These are phyloP conservation scores for Rhodotorula sp. DNA, from an alignment of 1,284 basidiomycete genomes.

Conservation along the genomic window DNA sequence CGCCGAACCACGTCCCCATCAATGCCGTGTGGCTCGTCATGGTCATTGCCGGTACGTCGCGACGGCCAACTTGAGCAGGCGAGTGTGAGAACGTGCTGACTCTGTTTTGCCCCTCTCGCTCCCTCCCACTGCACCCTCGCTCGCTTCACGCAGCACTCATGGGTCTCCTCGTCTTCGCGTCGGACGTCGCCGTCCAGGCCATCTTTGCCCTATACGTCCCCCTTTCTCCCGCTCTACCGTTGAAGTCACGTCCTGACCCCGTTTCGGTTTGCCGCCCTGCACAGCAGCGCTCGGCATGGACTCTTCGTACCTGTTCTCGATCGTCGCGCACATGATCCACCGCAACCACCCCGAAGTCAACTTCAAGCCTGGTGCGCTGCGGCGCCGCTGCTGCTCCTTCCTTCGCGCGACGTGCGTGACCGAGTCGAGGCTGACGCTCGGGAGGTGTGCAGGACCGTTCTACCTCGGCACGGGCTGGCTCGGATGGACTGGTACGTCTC, in stretches of 20 bases:
- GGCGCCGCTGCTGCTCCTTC: background rate
- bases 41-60: slow-evolving; percentile 55
- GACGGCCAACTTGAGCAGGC: background rate
- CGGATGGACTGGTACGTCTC: slow-evolving; percentile 50
- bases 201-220: slow-evolving; percentile 74
- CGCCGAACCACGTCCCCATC: slow-evolving; percentile 68
- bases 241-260: background rate
- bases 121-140: too few relatives aligned
- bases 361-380: slow-evolving; percentile 67
- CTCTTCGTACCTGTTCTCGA: slow-evolving; percentile 69
- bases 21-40: slow-evolving; percentile 79
- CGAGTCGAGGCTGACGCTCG: background rate
- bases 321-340: slow-evolving; percentile 65
- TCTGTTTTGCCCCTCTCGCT: background rate
- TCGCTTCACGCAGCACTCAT: slow-evolving; percentile 42
- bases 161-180: slow-evolving; percentile 71
- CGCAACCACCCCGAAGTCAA: slow-evolving; percentile 74
- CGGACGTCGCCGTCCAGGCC: slow-evolving; percentile 74
- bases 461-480: slow-evolving; percentile 73
- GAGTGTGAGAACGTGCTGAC: background rate
- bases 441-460: slow-evolving; percentile 59
- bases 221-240: slow-evolving; percentile 43
- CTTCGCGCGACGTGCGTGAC: background rate
- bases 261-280: too few relatives aligned
- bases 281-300: slow-evolving; percentile 50